A percentile compares a stretch with the other conserved stretches of the same genome.
phyloP scores from a whole-genome alignment of 257 asterid species.

The Nicotiana tabacum region DNA sequence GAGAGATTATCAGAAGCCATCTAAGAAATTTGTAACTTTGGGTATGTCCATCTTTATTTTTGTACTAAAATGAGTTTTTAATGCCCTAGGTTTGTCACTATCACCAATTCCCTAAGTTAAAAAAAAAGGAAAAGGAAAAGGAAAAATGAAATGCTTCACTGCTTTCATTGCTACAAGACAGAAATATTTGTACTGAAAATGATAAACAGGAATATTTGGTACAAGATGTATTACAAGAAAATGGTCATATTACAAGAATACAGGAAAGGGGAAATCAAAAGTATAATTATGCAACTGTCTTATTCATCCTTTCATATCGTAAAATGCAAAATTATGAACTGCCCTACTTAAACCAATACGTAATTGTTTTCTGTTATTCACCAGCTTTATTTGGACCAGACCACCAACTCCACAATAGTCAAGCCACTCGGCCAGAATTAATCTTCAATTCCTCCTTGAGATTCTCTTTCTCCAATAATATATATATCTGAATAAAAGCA shows the following conservation, averaged over 20 bases:
- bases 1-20: no score
- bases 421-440: not conserved
- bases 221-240: slow-evolving; percentile 11
- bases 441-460: not conserved
- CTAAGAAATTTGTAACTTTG: no score
- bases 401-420: not conserved
- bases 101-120: no score
- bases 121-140: not conserved
- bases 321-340: slow-evolving; percentile 4
- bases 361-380: no score
- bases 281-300: not conserved
- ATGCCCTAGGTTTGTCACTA: not conserved
- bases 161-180: not conserved
- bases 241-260: slow-evolving; percentile 23
- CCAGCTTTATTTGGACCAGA: slow-evolving; percentile 18
- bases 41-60: no score
- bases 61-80: not conserved
- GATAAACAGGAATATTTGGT: not conserved
- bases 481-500: not conserved
- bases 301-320: not conserved
- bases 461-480: not conserved
- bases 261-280: not conserved
- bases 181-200: not conserved
- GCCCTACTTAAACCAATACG: slow-evolving; percentile 3
- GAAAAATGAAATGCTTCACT: not conserved